Evolutionary conservation across 805 yeast species (phyloP), one percentile per base, ranked within the genome.

Genomic region (Zygosaccharomyces kombuchaensis): DNA sequence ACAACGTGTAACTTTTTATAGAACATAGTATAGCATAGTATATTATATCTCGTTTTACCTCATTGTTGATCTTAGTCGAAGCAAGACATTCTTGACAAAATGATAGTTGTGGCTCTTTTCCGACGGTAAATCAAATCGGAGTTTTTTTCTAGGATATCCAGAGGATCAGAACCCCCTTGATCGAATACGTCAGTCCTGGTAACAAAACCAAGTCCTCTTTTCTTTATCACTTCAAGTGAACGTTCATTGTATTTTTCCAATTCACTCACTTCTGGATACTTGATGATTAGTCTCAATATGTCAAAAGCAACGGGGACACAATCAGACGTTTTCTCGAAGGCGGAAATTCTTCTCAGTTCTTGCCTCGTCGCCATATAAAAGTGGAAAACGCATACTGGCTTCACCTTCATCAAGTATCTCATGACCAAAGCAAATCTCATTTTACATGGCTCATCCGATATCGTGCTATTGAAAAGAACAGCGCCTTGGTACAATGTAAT

Each of bases 401-500:
- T 65, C 26, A 52, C 56, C n/a, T 56, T 53, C 6, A 67, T 56
- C 26, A 70, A 48, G 36, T 60, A 57, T 45, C 60, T 59, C 51
- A 69, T 40, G 5, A 69, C 44, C 6, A 62, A 52, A 6, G 68
- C 55, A 50, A 63, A 68, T 13, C 72, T 62, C 6, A 65, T 41
- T 36, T 59, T 67, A 5, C 67, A 48, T 21, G 62, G 63, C 34
- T 71, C 73, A 51, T 68, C 72, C 2, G 71, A 57, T 1, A 60
- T 48, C 2, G 62, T 58, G 17, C 62, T 52, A 23, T 57, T 62
- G 48, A 71, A 66, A 40, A 63, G 58, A 2, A 58, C 40, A 2
- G 70, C 59, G 19, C 63, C 66, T 46, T 70, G 72, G 23, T 64
- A 59, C 8, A 72, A 52, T 0, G 70, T 53, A 32, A 70, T 44